These are phyloP conservation scores for Boechera retrofracta DNA, from an alignment of 345 rosid genomes.

Conservation along the genomic window DNA sequence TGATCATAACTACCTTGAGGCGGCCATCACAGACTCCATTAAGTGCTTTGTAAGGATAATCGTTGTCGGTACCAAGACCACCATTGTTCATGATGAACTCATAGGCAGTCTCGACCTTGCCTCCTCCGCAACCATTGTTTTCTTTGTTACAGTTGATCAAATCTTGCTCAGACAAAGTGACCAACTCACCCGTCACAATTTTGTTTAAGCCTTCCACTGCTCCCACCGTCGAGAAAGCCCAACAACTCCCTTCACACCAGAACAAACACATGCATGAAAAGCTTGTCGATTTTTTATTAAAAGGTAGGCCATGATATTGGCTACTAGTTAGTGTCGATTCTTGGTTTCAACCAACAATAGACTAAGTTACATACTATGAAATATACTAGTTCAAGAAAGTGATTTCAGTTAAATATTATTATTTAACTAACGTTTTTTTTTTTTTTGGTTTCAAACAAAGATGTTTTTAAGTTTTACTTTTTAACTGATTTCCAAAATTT, in stretches of 20 bases:
- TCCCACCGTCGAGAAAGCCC: conserved; percentile 91
- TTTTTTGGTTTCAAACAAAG: neutral
- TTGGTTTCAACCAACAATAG: too few relatives aligned
- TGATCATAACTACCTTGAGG: conserved; percentile 24
- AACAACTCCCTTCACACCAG: conserved; percentile 66
- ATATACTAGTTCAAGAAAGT: too few relatives aligned
- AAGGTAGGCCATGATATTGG: neutral
- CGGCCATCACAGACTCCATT: conserved; percentile 25
- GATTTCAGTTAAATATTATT: too few relatives aligned
- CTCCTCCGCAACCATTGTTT: conserved; percentile 62
- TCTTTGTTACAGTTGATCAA: conserved; percentile 69
- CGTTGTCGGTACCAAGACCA: conserved; percentile 58
- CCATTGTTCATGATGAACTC: conserved; percentile 51
- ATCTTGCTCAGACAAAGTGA: conserved; percentile 76
- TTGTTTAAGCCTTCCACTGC: conserved; percentile 79
- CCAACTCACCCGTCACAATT: conserved; percentile 61
- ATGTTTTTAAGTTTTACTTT: neutral
- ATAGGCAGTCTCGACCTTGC: conserved; percentile 63
- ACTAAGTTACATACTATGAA: too few relatives aligned
- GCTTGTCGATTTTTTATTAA: neutral
- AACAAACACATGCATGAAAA: conserved; percentile 20
- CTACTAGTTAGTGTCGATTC: neutral
- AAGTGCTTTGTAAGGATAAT: conserved; percentile 61
- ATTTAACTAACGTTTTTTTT: neutral
- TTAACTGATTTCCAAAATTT: neutral